Evolutionary conservation across 2,329 filamentous ascomycete genomes (phyloP), one percentile per base, ranked within the genome.

Genomic region (Ceratocystis huliohia): DNA sequence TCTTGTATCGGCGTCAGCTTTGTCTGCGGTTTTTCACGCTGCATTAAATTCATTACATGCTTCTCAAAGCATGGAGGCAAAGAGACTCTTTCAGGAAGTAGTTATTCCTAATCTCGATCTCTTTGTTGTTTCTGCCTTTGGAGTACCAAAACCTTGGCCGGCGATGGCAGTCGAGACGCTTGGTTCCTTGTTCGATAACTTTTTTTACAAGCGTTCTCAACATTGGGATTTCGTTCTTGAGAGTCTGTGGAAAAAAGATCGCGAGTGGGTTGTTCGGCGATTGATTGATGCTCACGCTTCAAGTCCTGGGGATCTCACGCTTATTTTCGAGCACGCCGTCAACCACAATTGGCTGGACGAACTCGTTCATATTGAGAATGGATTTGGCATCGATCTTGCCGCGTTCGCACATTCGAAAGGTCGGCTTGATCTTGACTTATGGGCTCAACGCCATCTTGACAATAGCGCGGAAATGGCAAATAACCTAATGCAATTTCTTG

Each of bases 171-270:
- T 86, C 44, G 88, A 92, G 66, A 91, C 89, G 0, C 76, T 92
- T 33, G 86, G 84, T 68, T 88, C 88, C 15, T 79, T 93, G 1
- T 93, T 96, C 71, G 86, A 89, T 64, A 88, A 88, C 10, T 96
- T 96, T 73, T 80, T 96, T 33, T 83, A 86, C 72, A 92, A 92
- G 74, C 83, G 86, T 66, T 85, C 91, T 10, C 82, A 86, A 3
- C 84, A 92, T 66, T 88, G 90, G 74, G 87, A 92, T 70, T 95
- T 96, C 69, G 93, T 96, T 15, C 82, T 99, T 67, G 88, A 96
- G 73, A 92, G 91, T 67, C 78, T 96, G 5, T 97, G 93, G 92
- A 87, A 88, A 70, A 91, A 94, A 73, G 91, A 97, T 73, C 89
- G 87, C 70, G 82, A 87, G 22, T 97, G 91, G 88, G 88, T 97